These are phyloP conservation scores for Nepenthes gracilis DNA, from an alignment of 148 eudicot genomes.

Conservation along the genomic window DNA sequence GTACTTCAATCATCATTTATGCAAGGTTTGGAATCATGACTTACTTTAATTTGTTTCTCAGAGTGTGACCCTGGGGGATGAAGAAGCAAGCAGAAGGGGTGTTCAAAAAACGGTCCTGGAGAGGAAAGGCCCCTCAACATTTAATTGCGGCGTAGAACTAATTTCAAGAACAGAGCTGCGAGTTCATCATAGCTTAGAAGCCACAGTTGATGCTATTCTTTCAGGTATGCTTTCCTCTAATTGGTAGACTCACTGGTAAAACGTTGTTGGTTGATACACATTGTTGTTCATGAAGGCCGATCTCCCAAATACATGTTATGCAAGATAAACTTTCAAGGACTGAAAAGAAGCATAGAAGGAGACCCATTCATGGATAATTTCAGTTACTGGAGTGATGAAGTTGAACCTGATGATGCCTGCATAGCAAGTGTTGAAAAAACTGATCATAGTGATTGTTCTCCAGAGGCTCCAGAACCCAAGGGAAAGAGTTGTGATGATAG, in stretches of 20 bases:
- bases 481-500: constrained; percentile 22
- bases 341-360: constrained; percentile 14
- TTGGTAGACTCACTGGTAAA: not conserved
- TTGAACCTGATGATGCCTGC: constrained; percentile 23
- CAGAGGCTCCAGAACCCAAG: constrained; percentile 16
- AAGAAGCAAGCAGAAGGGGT: constrained; percentile 93
- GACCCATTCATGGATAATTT: constrained; percentile 17
- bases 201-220: constrained; percentile 83
- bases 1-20: not conserved
- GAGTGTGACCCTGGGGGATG: constrained; percentile 98
- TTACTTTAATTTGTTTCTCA: constrained; percentile 18
- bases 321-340: constrained; percentile 39
- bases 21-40: not conserved
- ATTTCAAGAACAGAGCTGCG: constrained; percentile 71
- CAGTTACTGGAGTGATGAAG: constrained; percentile 15
- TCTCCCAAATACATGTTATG: constrained; percentile 62
- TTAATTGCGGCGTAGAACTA: constrained; percentile 72
- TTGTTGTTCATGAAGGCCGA: constrained; percentile 51
- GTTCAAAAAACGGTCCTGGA: constrained; percentile 85
- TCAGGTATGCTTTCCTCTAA: constrained; percentile 31
- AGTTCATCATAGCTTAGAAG: constrained; percentile 65
- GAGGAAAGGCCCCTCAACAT: constrained; percentile 93
- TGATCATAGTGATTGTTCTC: constrained; percentile 12
- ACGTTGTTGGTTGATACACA: constrained; percentile 6
- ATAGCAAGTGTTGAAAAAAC: constrained; percentile 17